phyloP scores from a whole-genome alignment of 345 rosid species.

The Chamaenerion angustifolium region DNA sequence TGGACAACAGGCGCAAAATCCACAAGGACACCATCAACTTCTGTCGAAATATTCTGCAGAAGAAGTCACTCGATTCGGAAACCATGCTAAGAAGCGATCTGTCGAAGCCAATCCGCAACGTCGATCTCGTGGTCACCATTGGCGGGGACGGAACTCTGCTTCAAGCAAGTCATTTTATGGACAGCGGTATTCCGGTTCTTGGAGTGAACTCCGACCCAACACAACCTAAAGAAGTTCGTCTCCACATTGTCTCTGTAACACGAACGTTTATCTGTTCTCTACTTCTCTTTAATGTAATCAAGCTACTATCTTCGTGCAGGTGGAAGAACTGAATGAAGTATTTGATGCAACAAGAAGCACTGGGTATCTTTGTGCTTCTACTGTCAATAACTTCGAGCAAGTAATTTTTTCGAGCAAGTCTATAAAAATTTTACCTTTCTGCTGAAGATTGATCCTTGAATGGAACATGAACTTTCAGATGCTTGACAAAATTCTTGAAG shows the following conservation, averaged over 20 bases:
- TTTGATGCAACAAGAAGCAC: conserved; percentile 86
- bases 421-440: neutral
- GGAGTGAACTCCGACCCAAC: conserved; percentile 97
- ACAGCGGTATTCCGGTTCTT: conserved; percentile 56
- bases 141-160: conserved; percentile 96
- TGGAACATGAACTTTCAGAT: conserved; percentile 25
- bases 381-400: conserved; percentile 59
- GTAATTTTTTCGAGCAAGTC: conserved; percentile 18
- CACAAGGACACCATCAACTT: conserved; percentile 52
- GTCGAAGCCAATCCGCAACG: conserved; percentile 35
- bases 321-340: conserved; percentile 40
- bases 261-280: neutral
- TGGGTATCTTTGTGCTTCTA: conserved; percentile 82
- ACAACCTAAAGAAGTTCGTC: conserved; percentile 52
- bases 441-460: neutral
- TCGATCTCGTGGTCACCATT: conserved; percentile 76
- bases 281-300: neutral
- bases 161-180: conserved; percentile 84
- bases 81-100: conserved; percentile 40
- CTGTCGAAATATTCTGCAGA: conserved; percentile 53
- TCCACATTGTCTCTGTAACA: neutral
- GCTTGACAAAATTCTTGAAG: conserved; percentile 54
- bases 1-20: conserved; percentile 57
- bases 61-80: conserved; percentile 59
- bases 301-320: conserved; percentile 25